phyloP scores from a whole-genome alignment of 1,284 basidiomycete genomes.

The Veloporphyrellus conicus region DNA sequence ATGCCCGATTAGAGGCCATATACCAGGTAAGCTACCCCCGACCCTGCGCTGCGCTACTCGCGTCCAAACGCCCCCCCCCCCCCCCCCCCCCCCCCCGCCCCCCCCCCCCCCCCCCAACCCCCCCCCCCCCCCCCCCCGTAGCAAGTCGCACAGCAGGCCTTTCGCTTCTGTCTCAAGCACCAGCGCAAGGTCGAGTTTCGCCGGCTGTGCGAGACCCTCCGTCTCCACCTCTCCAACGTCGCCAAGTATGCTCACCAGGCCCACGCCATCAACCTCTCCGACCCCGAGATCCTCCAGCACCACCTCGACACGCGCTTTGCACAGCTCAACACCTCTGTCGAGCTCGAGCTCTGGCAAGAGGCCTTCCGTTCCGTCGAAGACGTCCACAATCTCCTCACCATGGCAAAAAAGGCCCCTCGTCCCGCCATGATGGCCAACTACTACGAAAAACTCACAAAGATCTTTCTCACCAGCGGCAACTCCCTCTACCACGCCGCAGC shows the following conservation, averaged over 20 bases:
- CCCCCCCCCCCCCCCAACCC: no score
- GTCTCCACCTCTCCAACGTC: conserved; percentile 92
- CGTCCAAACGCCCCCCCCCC: no score
- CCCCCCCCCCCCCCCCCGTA: conserved; percentile 31
- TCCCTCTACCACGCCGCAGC: conserved; percentile 96
- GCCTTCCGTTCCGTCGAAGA: conserved; percentile 99
- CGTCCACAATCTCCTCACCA: conserved; percentile 91
- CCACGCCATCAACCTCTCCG: conserved; percentile 96
- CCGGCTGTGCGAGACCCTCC: conserved; percentile 93
- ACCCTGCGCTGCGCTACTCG: no score
- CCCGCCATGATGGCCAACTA: conserved; percentile 99
- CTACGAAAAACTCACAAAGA: conserved; percentile 96
- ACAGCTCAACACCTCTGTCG: conserved; percentile 96
- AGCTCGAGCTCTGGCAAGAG: conserved; percentile 99
- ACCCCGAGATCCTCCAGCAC: conserved; percentile 93
- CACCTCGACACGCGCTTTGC: conserved; percentile 98
- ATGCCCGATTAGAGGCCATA: conserved; percentile 87
- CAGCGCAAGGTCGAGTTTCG: conserved; percentile 97
- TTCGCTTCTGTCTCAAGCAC: conserved; percentile 94
- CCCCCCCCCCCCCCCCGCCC: no score
- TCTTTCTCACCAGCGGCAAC: conserved; percentile 92
- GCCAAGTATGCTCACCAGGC: conserved; percentile 95
- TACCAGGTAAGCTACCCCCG: conserved; percentile 70
- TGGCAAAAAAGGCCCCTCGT: conserved; percentile 88
- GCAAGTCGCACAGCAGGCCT: conserved; percentile 96